phyloP scores from a whole-genome alignment of 108 stramenopile species.

The Fragilariopsis cylindrus region DNA sequence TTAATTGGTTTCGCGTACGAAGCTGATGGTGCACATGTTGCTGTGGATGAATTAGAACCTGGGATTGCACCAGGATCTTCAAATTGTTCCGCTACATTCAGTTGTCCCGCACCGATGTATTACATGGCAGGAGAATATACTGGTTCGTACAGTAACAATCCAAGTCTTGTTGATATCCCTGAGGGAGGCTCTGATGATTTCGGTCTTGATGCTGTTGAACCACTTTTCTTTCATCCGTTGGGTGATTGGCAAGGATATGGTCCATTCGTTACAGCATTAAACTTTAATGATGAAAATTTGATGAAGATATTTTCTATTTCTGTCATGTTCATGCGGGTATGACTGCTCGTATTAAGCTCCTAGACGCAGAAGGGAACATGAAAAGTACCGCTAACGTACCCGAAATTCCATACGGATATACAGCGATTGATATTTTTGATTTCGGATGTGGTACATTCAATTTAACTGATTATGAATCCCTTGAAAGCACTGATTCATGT shows the following conservation, averaged over 20 bases:
- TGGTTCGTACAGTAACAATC: slow-evolving; percentile 54
- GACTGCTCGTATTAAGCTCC: slow-evolving; percentile 65
- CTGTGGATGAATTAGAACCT: slow-evolving; percentile 80
- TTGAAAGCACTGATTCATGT: background rate
- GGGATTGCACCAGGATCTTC: slow-evolving; percentile 48
- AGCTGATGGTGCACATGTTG: slow-evolving; percentile 88
- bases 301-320: slow-evolving; percentile 88
- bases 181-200: slow-evolving; percentile 57
- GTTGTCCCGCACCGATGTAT: slow-evolving; percentile 87
- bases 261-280: slow-evolving; percentile 61
- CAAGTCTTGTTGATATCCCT: slow-evolving; percentile 42
- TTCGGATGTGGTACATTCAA: slow-evolving; percentile 71
- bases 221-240: slow-evolving; percentile 71
- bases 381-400: slow-evolving; percentile 33
- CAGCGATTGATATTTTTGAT: slow-evolving; percentile 48
- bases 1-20: slow-evolving; percentile 40
- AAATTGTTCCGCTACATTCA: slow-evolving; percentile 40
- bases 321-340: slow-evolving; percentile 62
- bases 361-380: slow-evolving; percentile 47
- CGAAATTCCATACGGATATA: slow-evolving; percentile 61
- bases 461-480: slow-evolving; percentile 2
- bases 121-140: slow-evolving; percentile 55
- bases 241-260: slow-evolving; percentile 68
- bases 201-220: slow-evolving; percentile 86
- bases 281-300: slow-evolving; percentile 40